Base-by-base conservation (phyloP, 352 stramenopile species). In the Phytophthora kernoviae region DNA sequence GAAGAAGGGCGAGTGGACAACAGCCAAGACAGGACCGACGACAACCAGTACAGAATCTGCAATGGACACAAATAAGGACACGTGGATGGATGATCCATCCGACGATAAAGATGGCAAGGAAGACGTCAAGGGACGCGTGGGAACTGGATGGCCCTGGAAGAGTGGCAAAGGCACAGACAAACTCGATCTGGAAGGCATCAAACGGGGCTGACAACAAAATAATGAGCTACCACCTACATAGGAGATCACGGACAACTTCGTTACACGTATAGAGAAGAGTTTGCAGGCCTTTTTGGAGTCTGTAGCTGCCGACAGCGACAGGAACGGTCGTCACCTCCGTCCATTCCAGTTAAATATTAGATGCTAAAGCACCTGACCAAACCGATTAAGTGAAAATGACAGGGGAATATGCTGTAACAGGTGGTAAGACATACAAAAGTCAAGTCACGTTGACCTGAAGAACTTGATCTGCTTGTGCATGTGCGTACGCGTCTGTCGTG, bases 121-220 rank as follows among this genome's bases (percentile, higher is more conserved):
- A 15, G 81, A 90, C 53, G 70, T 91, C 10, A 81, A 81, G 36
- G 78, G 81, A 18, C 78, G 81, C 22, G 49, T 91, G 21, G 81
- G 81, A 37, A 75, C 60, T 20, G 79, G 79, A 0, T 91, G 81
- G 81, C 81, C 81, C 17, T 91, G 81, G 81, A 86, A 87, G 57
- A 86, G 69, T 33, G 55, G 57, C 48, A 73, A 77, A 53, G 44
- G 52, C 9, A 57, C 69, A 21, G 63, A 75, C 32, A 81, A 80
- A 54, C 53, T 91, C 22, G 72, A 91, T 40, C 65, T 91, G 2
- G 62, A 84, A 61, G 81, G 77, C 22, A 78, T 88, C 54, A 78
- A 82, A 67, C 66, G 75, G 3, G 48, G 68, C 37, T 77, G 56
- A 75, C 10, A 24, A 15, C 1, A 4, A 20, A 43, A 17, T 43